Base-by-base conservation (phyloP, 176 grass and related monocot species). In the Neostapfia colusana region DNA sequence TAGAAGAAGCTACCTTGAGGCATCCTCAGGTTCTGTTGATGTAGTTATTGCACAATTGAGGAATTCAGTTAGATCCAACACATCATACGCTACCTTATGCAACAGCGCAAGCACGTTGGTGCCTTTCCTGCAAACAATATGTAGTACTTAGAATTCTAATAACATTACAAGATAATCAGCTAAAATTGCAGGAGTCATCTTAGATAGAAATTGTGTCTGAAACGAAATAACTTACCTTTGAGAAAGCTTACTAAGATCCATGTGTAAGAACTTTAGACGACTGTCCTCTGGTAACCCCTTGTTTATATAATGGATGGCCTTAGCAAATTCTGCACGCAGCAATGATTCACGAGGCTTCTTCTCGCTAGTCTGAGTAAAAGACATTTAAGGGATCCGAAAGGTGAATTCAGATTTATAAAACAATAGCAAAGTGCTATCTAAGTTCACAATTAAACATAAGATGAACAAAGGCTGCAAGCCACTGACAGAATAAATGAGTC, bases 311-410 rank as follows among this genome's bases (percentile, higher is more conserved):
- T 95, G 69, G 42, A 99, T 99, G 63, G 96, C 89, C 67, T 89
- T 90, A 61, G 91, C 89, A 85, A 99, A 99, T 81, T 99, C 92
- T 60, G 81, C 83, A 79, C 92, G 79, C 60, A 99, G 96, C 65
- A 99, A 76, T 56, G 96, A 90, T 85, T 99, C 96, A 85, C 96
- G 89, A 49, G 96, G 92, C 70, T 92, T 99, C 83, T 95, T 99
- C 89, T 99, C 96, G 45, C 70, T 88, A 70, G 96, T 92, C 96
- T 99, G 74, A 79, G 71, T 78, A 79, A 84, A 67, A 85, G 63
- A 67, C 70, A 46, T 51, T 77, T 51, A 26, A 38, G 16, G 2
- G n/a, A 59, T 43, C 24, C 73, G 67, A 85, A 87, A 55, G 28
- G 61, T 28, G 76, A 42, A 73, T 76, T 65, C 50, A 79, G 61